Evolutionary conservation across 1,139 yeast species (phyloP).

Genomic region (Geotrichum histeridarum): DNA sequence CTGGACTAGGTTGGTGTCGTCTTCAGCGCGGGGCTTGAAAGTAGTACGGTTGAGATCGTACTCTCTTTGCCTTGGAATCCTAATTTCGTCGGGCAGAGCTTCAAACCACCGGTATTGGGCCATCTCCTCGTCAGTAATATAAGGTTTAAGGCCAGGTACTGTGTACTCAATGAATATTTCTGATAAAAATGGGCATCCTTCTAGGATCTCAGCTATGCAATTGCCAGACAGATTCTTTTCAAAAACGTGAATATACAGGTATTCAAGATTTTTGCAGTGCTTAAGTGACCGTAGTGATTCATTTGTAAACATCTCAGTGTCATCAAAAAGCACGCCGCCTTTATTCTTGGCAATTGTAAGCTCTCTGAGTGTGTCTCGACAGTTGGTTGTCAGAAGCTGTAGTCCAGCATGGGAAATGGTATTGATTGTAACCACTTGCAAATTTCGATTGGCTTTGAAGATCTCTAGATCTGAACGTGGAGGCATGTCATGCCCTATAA

Average conservation of each 20-base stretch:
- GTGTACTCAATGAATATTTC: constrained; percentile 3
- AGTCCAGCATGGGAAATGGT: constrained; percentile 3
- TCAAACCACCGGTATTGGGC: constrained; percentile 1
- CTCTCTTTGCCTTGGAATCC: not conserved
- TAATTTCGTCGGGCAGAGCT: not conserved
- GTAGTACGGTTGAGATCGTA: not conserved
- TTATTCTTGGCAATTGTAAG: constrained; percentile 1
- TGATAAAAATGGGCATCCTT: not conserved
- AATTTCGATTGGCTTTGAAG: not conserved
- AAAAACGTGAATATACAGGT: not conserved
- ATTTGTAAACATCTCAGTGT: not conserved
- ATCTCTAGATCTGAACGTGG: constrained; percentile 2
- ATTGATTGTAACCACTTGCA: constrained; percentile 4
- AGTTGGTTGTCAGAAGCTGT: not conserved
- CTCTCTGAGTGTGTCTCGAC: not conserved
- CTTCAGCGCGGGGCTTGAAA: not conserved
- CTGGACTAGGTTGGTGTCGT: not conserved
- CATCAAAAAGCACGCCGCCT: not conserved
- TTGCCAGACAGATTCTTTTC: not conserved
- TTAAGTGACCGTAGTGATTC: not conserved
- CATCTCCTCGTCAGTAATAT: not conserved
- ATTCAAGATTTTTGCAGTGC: not conserved
- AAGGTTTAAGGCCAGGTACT: not conserved
- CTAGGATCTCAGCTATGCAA: not conserved
- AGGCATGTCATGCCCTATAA: constrained; percentile 7